Percentiles rank a stretch among this genome's conserved stretches.
phyloP scores from a whole-genome alignment of 129 eudicot species.

The Arctium minus region DNA sequence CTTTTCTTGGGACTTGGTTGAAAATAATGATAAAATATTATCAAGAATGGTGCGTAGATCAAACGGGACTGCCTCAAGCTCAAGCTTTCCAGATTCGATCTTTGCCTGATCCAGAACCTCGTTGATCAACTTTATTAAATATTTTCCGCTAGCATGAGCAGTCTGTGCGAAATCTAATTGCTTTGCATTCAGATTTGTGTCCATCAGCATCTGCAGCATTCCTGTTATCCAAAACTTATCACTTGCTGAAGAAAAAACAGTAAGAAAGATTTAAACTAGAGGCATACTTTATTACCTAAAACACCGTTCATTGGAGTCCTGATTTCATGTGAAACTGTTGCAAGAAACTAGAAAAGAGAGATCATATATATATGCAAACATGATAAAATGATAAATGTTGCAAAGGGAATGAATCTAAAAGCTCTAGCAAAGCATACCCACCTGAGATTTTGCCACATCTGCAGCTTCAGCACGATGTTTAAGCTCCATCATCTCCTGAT shows the following conservation, averaged over 20 bases:
- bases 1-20: slow-evolving; percentile 68
- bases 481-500: slow-evolving; percentile 59
- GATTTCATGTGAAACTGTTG: slow-evolving; percentile 93
- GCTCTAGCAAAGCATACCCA: slow-evolving; percentile 14
- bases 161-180: slow-evolving; percentile 83
- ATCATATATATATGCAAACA: background rate
- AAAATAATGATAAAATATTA: slow-evolving; percentile 65
- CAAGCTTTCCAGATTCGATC: slow-evolving; percentile 87
- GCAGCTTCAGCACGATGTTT: slow-evolving; percentile 91
- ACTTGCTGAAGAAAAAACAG: background rate
- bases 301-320: slow-evolving; percentile 98
- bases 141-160: slow-evolving; percentile 85
- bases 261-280: background rate
- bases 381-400: background rate
- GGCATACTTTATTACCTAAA: slow-evolving; percentile 46
- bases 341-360: slow-evolving; percentile 63
- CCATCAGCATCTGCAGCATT: slow-evolving; percentile 93
- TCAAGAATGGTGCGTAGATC: slow-evolving; percentile 77
- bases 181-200: slow-evolving; percentile 58
- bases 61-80: slow-evolving; percentile 85
- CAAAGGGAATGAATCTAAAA: background rate
- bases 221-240: slow-evolving; percentile 38
- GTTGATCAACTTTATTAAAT: slow-evolving; percentile 67
- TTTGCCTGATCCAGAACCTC: slow-evolving; percentile 93
- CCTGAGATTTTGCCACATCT: slow-evolving; percentile 93